These are phyloP conservation scores for Gnomoniopsis smithogilvyi DNA, from an alignment of 2,329 filamentous ascomycete species.

Conservation along the genomic window DNA sequence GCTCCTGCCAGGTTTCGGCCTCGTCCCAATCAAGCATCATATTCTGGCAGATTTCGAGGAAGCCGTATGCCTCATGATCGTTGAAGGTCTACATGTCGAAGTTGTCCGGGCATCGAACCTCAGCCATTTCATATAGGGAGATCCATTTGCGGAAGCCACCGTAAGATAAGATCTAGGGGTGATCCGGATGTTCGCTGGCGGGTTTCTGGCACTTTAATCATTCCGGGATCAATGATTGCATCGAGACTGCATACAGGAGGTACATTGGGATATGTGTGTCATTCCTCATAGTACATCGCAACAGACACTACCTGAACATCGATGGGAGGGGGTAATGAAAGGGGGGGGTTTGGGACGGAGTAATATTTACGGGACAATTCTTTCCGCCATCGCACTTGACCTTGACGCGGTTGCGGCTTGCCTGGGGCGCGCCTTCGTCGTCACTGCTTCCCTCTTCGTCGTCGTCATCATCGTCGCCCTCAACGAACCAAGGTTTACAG, in stretches of 20 bases:
- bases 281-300: too few species aligned
- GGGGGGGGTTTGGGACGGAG: too few species aligned
- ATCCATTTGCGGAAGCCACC: slow-evolving; percentile 28
- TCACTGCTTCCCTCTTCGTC: not conserved
- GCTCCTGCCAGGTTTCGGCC: slow-evolving; percentile 28
- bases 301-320: too few species aligned
- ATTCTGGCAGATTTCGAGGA: slow-evolving; percentile 41
- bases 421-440: not conserved
- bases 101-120: slow-evolving; percentile 31
- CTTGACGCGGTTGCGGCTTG: not conserved
- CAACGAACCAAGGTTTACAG: not conserved
- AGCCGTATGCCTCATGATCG: slow-evolving; percentile 36
- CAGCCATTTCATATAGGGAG: slow-evolving; percentile 19
- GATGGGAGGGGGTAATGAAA: too few species aligned
- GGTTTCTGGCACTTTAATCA: slow-evolving; percentile 27
- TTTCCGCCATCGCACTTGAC: not conserved
- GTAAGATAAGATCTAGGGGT: slow-evolving; percentile 29
- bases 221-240: too few species aligned
- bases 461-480: not conserved
- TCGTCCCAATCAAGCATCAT: slow-evolving; percentile 34
- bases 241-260: too few species aligned
- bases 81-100: slow-evolving; percentile 43
- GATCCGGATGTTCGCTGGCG: slow-evolving; percentile 27
- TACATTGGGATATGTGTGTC: too few species aligned
- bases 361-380: slow-evolving; percentile 8